Conservation (phyloP, 306 rosid species). For the Lathyrus tuberosus region DNA sequence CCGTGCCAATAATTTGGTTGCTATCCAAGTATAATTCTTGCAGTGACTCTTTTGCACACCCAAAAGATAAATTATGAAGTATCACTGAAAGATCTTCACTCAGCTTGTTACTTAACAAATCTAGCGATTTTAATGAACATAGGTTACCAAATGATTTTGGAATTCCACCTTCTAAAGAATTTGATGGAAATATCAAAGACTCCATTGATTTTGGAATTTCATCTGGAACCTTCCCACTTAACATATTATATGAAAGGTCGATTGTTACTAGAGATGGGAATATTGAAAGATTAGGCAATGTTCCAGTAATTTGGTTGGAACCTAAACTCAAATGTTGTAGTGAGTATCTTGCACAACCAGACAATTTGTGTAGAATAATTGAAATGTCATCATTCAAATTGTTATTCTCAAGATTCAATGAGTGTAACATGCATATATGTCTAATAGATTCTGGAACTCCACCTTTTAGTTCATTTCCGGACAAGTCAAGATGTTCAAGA, state of each 20-base stretch:
- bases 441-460: background rate
- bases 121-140: background rate
- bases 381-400: background rate
- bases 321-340: fast-evolving
- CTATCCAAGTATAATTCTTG: background rate
- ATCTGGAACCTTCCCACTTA: background rate
- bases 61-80: conserved; percentile 23
- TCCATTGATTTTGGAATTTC: background rate
- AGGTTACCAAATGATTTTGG: conserved; percentile 5
- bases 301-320: background rate
- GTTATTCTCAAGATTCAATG: fast-evolving
- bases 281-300: background rate
- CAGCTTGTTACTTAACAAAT: background rate
- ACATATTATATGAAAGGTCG: background rate
- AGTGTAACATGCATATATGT: conserved; percentile 21
- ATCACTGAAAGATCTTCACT: background rate
- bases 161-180: background rate
- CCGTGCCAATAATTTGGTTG: conserved; percentile 15
- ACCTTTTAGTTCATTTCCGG: background rate
- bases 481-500: conserved; percentile 23
- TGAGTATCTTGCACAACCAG: conserved; percentile 26
- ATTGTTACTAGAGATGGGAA: background rate
- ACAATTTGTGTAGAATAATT: conserved; percentile 19
- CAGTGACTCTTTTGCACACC: conserved; percentile 23
- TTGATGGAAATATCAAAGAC: background rate